Base-by-base conservation (phyloP, 805 yeast species). In the Barnettozyma sp. region DNA sequence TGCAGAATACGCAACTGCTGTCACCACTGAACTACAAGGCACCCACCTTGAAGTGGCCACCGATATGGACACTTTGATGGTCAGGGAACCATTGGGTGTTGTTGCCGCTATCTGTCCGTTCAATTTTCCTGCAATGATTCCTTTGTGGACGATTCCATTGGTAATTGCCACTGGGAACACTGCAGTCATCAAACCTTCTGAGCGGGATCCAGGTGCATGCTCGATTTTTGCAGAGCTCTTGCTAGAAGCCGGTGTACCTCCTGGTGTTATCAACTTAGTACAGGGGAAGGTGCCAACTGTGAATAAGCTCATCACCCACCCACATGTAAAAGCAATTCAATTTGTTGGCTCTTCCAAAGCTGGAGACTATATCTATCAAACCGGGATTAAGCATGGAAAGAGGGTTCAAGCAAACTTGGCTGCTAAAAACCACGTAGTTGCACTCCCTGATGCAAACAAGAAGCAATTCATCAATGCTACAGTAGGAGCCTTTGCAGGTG, bases 51-150 rank as follows among this genome's bases (percentile, higher is more conserved):
- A 78, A 51, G 87, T 80, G 13, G 71, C 85, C 22, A 63, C 69
- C 13, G 82, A 78, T 49, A 80, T 80, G 87, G 86, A 80, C 55
- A 81, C 88, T 21, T 69, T 77, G 49, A 77, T 78, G 82, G 45
- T 57, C 52, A 71, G 87, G 45, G 81, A 75, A 54, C 85, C 85
- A 11, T 56, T 79, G 38, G 88, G 88, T 13, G 85, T 80, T 4
- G 70, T 80, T 42, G 85, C 78, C 7, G 81, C 86, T n/a, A 81
- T 80, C 47, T 78, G 85, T 47, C 88, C 88, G 4, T 80, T 80
- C 63, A 80, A 80, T 59, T 80, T 80, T 71, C 88, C 88, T 7
- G 88, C 88, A 24, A 80, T 80, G 88, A 82, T 80, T 44, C 74
- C 74, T 7, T 57, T 71, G 43, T 71, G 77, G 77, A 62, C 72